Conservation (phyloP, 2,329 filamentous ascomycete genomes). For the Aspergillus sp. region DNA sequence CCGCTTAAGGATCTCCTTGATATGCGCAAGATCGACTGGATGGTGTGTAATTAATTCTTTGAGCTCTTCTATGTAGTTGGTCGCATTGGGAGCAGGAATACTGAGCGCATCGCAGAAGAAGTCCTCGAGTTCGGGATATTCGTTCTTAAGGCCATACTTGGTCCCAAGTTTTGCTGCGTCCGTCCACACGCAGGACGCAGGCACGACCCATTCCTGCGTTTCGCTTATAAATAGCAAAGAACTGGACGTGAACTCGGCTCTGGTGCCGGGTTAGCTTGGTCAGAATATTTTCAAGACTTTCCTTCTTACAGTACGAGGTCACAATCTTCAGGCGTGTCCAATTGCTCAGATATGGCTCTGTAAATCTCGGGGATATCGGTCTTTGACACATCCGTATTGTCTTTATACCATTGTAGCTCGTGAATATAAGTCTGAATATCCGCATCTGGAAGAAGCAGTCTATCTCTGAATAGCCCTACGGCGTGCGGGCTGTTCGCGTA, state of each 20-base stretch:
- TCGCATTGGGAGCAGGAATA: neutral
- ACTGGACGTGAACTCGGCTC: neutral
- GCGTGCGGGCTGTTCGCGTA: neutral
- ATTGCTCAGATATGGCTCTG: neutral
- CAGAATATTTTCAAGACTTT: no score
- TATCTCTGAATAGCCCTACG: neutral
- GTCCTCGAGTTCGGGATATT: neutral
- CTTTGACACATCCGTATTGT: neutral
- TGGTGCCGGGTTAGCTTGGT: neutral
- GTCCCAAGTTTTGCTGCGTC: neutral
- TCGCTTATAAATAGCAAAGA: no score
- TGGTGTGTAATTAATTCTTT: neutral
- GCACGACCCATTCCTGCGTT: neutral
- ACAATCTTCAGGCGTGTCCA: neutral
- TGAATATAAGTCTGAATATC: neutral
- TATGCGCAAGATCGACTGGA: neutral
- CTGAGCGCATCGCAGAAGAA: neutral
- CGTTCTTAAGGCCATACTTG: neutral
- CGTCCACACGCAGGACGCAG: neutral
- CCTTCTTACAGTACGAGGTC: neutral
- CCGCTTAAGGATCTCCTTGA: neutral
- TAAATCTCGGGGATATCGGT: neutral
- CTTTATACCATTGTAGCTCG: neutral
- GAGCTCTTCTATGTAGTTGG: slow-evolving; percentile 1
- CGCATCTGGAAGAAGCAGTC: slow-evolving; percentile 3